Evolutionary conservation across 2,329 filamentous ascomycete genomes (phyloP).

Genomic region (Microcyclospora tardicrescens): DNA sequence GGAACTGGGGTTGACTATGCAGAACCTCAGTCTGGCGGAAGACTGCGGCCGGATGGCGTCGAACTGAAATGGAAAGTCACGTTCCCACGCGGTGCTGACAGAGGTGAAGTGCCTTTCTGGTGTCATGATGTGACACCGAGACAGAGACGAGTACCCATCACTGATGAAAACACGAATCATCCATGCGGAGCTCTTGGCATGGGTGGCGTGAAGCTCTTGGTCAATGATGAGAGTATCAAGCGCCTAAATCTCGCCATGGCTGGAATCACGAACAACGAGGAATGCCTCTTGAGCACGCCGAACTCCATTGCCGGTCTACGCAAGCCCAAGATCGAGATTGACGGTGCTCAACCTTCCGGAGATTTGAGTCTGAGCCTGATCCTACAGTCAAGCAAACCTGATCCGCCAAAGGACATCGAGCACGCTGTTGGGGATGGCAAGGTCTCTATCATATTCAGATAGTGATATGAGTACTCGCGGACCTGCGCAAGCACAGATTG

Average conservation of each 20-base stretch:
- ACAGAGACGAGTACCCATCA: slow-evolving; percentile 41
- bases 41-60: slow-evolving; percentile 42
- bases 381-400: too few relatives aligned
- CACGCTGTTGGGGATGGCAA: too few relatives aligned
- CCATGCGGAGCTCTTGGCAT: slow-evolving; percentile 41
- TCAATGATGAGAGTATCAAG: background rate
- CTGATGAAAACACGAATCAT: slow-evolving; percentile 31
- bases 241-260: slow-evolving; percentile 1
- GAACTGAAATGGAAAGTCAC: slow-evolving; percentile 49
- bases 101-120: slow-evolving; percentile 50
- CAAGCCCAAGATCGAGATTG: too few relatives aligned
- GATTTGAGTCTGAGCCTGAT: too few relatives aligned
- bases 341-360: too few relatives aligned
- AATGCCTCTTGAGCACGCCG: too few relatives aligned
- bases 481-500: too few relatives aligned
- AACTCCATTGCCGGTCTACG: too few relatives aligned
- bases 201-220: slow-evolving; percentile 24
- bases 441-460: too few relatives aligned
- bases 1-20: slow-evolving; percentile 32
- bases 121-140: slow-evolving; percentile 50
- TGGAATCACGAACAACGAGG: background rate
- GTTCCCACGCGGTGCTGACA: slow-evolving; percentile 30
- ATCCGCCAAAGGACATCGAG: too few relatives aligned
- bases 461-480: too few relatives aligned
- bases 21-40: slow-evolving; percentile 39